Conservation (phyloP, 192 early-diverging fungal genomes). For the Gamsiella multidivaricata region DNA sequence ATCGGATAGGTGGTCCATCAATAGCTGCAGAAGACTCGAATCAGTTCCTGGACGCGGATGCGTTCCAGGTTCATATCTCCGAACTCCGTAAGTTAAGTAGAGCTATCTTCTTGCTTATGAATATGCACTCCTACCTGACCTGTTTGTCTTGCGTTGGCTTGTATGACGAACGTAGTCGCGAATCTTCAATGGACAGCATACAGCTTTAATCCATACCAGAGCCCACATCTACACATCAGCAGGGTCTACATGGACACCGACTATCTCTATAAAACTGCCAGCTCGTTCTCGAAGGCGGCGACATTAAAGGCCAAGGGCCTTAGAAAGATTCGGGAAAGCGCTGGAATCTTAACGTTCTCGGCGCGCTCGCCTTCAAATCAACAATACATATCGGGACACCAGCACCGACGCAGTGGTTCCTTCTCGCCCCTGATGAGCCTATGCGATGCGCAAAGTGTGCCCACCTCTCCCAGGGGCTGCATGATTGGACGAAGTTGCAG, state of each 20-base stretch:
- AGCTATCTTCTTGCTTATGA: background rate
- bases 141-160: no score
- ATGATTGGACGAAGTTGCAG: conserved; percentile 9
- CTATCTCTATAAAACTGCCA: conserved; percentile 29
- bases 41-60: conserved; percentile 15
- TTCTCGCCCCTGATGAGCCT: conserved; percentile 27
- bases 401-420: background rate
- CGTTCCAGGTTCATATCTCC: conserved; percentile 27
- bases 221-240: conserved; percentile 35
- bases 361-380: background rate
- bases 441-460: background rate
- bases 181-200: conserved; percentile 31
- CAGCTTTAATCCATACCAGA: conserved; percentile 42
- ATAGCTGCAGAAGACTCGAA: conserved; percentile 3
- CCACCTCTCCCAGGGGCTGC: conserved; percentile 4
- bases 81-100: conserved; percentile 24
- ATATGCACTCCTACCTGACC: no score
- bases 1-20: conserved; percentile 5
- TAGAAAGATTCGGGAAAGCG: conserved; percentile 17
- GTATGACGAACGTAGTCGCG: conserved; percentile 7
- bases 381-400: background rate
- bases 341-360: background rate
- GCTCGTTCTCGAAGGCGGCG: background rate
- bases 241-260: conserved; percentile 27
- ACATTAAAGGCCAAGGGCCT: conserved; percentile 14